Base-by-base conservation (phyloP, 441 rosid species). In the Populus hybrid region DNA sequence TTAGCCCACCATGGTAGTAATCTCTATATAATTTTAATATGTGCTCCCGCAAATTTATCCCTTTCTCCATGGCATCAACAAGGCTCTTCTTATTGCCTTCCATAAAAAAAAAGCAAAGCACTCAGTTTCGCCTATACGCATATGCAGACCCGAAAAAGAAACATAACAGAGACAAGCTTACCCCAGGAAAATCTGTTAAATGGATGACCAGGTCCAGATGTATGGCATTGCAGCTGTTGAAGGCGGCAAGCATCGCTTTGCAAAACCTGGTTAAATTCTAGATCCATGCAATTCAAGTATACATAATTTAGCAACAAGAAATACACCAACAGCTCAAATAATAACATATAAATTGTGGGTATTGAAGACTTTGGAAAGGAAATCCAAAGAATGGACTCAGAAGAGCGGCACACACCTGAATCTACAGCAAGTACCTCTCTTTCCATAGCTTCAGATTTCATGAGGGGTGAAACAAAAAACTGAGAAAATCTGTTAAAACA, bases 401-500 rank as follows among this genome's bases (percentile, higher is more conserved):
- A 75, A 45, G 72, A 74, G 73, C 45, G 29, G 67, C 70, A 76
- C 61, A 73, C 72, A 94, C 99, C 99, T 86, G 99, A 96, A 86
- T 96, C 99, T 64, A 96, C 93, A 73, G 99, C 97, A 84, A 96
- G 97, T 68, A 93, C 89, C 86, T 96, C 99, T 70, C 99, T 85
- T 77, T 96, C 97, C 99, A 96, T 94, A 16, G 99, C 97, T 82
- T 93, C 99, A 77, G 75, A 80, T 85, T 96, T 96, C 80, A 96
- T 88, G 45, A 96, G 95, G 72, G 99, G 99, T 23, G 98, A 91
- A 86, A 96, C 85, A 83, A 96, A 96, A 89, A 96, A 96, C 84
- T 96, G 97, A 74, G 99, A 96, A 87, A 96, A 96, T 86, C 99
- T 96, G 91, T 69, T n/a, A 82, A 69, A 50, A 76, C 59, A 78